phyloP scores from a whole-genome alignment of 1,284 basidiomycete genomes.

The Microbotryum violaceum region DNA sequence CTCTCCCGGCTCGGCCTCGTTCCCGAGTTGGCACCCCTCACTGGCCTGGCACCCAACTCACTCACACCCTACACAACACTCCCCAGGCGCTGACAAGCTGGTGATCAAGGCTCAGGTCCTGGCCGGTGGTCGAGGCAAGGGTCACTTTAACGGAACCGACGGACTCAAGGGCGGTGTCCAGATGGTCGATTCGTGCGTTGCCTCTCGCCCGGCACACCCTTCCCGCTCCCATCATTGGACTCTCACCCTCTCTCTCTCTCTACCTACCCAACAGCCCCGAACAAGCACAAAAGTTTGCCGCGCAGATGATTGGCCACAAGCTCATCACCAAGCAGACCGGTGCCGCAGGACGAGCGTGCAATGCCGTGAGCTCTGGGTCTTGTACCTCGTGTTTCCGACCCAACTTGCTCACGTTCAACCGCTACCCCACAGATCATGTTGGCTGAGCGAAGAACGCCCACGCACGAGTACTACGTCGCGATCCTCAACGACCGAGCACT shows the following conservation, averaged over 20 bases:
- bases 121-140: conserved; percentile 97
- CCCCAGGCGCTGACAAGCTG: conserved; percentile 56
- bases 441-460: conserved; percentile 85
- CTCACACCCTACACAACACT: neutral
- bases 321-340: conserved; percentile 99
- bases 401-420: neutral
- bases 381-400: neutral
- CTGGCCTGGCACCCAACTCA: no score
- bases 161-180: conserved; percentile 98
- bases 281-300: conserved; percentile 78
- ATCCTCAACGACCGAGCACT: conserved; percentile 89
- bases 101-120: conserved; percentile 99
- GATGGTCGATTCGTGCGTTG: conserved; percentile 71
- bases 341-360: conserved; percentile 83
- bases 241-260: neutral
- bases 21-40: neutral
- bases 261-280: conserved; percentile 55
- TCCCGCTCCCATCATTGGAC: neutral
- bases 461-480: conserved; percentile 97
- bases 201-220: neutral
- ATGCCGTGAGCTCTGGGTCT: conserved; percentile 39
- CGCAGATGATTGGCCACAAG: conserved; percentile 89
- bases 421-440: conserved; percentile 74
- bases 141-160: conserved; percentile 72
- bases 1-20: neutral